Base-by-base conservation (phyloP, 2,329 filamentous ascomycete genomes). In the Penicillium polonicum region DNA sequence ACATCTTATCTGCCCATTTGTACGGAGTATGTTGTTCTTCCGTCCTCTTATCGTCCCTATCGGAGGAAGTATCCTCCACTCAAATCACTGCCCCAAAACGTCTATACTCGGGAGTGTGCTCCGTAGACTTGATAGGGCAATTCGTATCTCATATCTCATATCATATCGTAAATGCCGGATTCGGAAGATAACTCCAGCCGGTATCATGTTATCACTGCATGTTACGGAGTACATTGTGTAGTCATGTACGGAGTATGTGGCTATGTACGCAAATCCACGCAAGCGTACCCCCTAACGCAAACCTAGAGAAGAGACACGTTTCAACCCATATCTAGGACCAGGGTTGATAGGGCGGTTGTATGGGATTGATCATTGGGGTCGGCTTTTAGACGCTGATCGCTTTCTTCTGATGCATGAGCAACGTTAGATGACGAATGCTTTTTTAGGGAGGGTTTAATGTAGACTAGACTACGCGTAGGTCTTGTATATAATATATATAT, bases 291-390 rank as follows among this genome's bases (percentile, higher is more conserved):
- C 35, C 25, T 13, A 43, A 23, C 8, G 7, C 7, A 52, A 41
- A 29, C 13, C 17, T 23, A 52, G 36, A 55, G 42, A 23, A 35
- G 33, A n/a, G 48, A 63, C 57, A 63, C 61, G 59, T 63, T 62
- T 59, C 60, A 55, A 29, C n/a, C 41, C 27, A 45, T 53, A 41
- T 50, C 35, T 12, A 19, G 33, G 42, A 35, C 10, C 36, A n/a
- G 41, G 9, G 21, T 13, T 31, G 21, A 42, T 48, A 31, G 42
- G 38, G 10, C 31, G 21, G 50, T 27, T 35, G 57, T 38, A 57
- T 42, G 43, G n/a, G 25, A 48, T 53, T 51, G 46, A 52, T 53
- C 52, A 29, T 57, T 35, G 48, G 36, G 41, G 43, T 42, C 36
- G 23, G n/a, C 46, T 41, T 19, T 42, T 33, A 33, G 29, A 19